These are phyloP conservation scores for Eurotiales sp. DNA, from an alignment of 2,329 filamentous ascomycete species.

Conservation along the genomic window DNA sequence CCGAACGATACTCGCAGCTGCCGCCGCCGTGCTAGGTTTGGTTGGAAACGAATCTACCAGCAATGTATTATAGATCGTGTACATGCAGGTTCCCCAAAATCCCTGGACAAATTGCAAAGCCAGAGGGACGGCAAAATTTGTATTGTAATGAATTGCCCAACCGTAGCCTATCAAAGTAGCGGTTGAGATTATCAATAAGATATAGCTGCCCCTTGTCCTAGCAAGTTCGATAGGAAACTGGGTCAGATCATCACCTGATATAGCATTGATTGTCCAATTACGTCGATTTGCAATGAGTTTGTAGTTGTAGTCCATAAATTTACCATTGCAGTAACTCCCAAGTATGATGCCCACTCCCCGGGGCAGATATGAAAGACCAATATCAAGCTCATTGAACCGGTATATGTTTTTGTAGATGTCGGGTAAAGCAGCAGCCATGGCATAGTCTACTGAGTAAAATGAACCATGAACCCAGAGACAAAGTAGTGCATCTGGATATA, in stretches of 20 bases:
- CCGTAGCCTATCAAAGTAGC: conserved; percentile 33
- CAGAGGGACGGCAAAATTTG: conserved; percentile 32
- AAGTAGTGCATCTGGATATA: neutral
- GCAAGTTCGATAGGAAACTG: conserved; percentile 43
- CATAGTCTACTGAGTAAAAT: neutral
- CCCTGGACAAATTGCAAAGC: conserved; percentile 35
- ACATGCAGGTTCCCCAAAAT: conserved; percentile 18
- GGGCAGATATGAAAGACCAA: conserved; percentile 42
- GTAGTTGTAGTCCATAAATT: conserved; percentile 43
- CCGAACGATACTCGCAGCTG: conserved; percentile 27
- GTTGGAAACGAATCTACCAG: conserved; percentile 29
- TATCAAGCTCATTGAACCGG: conserved; percentile 36
- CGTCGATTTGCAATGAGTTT: conserved; percentile 27
- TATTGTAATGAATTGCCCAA: conserved; percentile 35
- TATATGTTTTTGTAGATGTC: conserved; percentile 34
- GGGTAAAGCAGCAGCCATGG: conserved; percentile 14
- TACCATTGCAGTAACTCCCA: conserved; percentile 35
- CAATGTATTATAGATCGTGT: conserved; percentile 25
- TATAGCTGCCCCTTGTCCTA: conserved; percentile 36
- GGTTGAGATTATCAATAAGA: conserved; percentile 11
- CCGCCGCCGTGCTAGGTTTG: conserved; percentile 24
- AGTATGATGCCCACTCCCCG: conserved; percentile 38
- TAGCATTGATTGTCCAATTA: conserved; percentile 30
- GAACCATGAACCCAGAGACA: neutral
- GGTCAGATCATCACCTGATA: conserved; percentile 31